Base-by-base conservation (phyloP, 2,329 filamentous ascomycete genomes). In the Orbilia quercus region DNA sequence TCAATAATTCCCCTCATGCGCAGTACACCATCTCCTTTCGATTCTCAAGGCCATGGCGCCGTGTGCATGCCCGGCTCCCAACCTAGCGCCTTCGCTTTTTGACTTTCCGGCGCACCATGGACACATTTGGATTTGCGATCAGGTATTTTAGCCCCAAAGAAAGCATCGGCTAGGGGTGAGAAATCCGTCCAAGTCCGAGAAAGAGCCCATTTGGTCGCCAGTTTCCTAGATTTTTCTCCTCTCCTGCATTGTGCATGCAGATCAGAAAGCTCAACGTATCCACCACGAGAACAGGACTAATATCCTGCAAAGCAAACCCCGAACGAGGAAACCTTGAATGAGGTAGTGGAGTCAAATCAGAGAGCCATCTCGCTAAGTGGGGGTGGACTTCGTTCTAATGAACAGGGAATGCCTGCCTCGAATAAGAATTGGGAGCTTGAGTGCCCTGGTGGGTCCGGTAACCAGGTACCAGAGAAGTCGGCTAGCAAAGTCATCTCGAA, bases 391-490 rank as follows among this genome's bases (percentile, higher is more conserved):
- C 23, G 36, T 25, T 38, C 22, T 34, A 47, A 53, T n/a, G 22
- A 47, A 64, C 48, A 55, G 36, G 59, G 48, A 31, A 9, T 31
- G 28, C 28, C 28, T 31, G 28, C 9, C 28, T 31, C 4, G n/a
- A 47, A 40, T 18, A 25, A 36, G 31, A 16, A 34, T 53, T 54
- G 47, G 59, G 36, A n/a, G 22, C 5, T 38, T 6, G 22, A 50
- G 34, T 7, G 23, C 7, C 45, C 38, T 53, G 59, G 62, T 66
- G 62, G 57, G 62, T 66, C 62, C 51, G 40, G 62, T 20, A 28
- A 66, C 62, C 62, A 58, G 62, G 62, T 66, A 59, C 57, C 14
- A 50, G 31, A 14, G 36, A 2, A 14, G 20, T 31, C 2, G 23
- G n/a, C 45, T 50, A 50, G 23, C n/a, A 16, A 45, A 16, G 22